phyloP scores from a whole-genome alignment of 306 rosid species.

The Castanea mollissima region DNA sequence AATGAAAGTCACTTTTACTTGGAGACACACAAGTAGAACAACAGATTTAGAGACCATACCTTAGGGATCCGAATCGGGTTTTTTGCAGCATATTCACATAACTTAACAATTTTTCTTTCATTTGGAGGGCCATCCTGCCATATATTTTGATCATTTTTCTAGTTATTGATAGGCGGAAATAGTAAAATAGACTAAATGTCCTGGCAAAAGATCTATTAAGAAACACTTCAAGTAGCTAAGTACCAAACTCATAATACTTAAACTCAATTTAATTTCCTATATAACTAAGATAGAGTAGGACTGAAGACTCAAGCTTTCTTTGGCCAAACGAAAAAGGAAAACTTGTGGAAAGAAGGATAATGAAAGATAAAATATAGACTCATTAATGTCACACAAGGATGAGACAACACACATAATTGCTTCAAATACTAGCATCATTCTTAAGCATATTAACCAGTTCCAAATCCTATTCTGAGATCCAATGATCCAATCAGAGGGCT shows the following conservation, averaged over 20 bases:
- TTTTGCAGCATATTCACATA: conserved; percentile 92
- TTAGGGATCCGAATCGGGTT: conserved; percentile 91
- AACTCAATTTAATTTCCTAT: neutral
- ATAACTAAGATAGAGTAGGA: neutral
- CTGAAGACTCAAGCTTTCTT: neutral
- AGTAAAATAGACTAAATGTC: neutral
- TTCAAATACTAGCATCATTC: neutral
- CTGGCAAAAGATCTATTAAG: conserved; percentile 15
- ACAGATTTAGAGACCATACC: conserved; percentile 44
- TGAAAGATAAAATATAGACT: neutral
- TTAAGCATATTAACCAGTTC: neutral
- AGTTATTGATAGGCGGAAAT: conserved; percentile 9
- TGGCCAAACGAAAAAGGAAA: neutral
- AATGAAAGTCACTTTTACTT: neutral
- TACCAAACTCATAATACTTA: neutral
- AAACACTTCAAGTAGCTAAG: neutral
- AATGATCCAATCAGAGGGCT: neutral
- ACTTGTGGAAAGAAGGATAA: neutral
- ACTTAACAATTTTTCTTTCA: conserved; percentile 83
- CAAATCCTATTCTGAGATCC: neutral
- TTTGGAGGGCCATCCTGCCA: conserved; percentile 75
- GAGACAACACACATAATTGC: neutral
- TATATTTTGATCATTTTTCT: conserved; percentile 3
- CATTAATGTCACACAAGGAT: neutral
- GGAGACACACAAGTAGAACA: neutral